These are phyloP conservation scores for Annona cherimola DNA, from an alignment of 164 flowering plant species.

Conservation along the genomic window DNA sequence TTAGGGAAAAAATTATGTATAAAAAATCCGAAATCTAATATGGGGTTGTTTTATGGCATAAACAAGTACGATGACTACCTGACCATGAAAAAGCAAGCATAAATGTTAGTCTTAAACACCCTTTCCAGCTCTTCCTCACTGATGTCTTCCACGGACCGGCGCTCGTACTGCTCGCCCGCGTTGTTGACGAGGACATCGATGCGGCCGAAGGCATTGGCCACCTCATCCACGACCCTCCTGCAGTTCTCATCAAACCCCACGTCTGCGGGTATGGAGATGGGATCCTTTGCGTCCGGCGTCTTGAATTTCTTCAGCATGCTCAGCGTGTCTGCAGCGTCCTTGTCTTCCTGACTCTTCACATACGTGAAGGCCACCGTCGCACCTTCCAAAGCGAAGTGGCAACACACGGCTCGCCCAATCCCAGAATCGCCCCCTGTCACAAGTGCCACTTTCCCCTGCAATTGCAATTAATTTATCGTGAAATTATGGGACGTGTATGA, in stretches of 20 bases:
- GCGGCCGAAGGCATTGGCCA: constrained; percentile 41
- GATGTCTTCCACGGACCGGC: constrained; percentile 39
- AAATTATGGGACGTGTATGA: too few relatives aligned
- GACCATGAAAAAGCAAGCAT: constrained; percentile 42
- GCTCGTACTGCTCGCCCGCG: constrained; percentile 51
- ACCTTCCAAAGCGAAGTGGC: constrained; percentile 54
- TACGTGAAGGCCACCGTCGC: constrained; percentile 85
- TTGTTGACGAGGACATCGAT: constrained; percentile 61
- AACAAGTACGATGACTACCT: constrained; percentile 22
- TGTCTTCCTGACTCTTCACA: constrained; percentile 62
- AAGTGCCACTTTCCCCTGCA: constrained; percentile 61
- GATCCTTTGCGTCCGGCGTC: constrained; percentile 39
- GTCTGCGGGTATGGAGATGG: constrained; percentile 51
- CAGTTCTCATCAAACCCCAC: constrained; percentile 60
- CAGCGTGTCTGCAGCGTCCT: constrained; percentile 63
- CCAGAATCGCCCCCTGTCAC: constrained; percentile 82
- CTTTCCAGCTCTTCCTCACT: constrained; percentile 43
- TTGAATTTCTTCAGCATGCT: constrained; percentile 34
- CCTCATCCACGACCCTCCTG: constrained; percentile 51
- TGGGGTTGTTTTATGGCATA: too few relatives aligned
- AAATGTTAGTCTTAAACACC: constrained; percentile 57
- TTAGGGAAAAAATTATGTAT: too few relatives aligned
- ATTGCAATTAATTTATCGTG: too few relatives aligned
- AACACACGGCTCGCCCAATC: constrained; percentile 70
- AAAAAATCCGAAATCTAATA: too few relatives aligned